Evolutionary conservation across 2,329 filamentous ascomycete species (phyloP).

Genomic region (Penicillium sp.): DNA sequence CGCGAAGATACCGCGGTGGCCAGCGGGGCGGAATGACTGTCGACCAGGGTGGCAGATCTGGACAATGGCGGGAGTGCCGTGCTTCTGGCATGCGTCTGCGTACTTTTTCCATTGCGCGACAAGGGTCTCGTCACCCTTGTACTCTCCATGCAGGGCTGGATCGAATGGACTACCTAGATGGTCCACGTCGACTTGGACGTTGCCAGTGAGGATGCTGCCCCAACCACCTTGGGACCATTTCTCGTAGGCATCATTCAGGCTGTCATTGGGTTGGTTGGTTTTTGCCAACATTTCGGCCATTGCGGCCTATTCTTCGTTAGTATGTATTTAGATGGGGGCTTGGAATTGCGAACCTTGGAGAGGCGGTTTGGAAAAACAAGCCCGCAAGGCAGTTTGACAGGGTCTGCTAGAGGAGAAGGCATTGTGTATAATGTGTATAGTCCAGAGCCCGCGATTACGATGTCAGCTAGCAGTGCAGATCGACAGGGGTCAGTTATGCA

Average conservation of each 20-base stretch:
- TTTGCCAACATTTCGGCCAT: conserved; percentile 45
- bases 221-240: conserved; percentile 48
- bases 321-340: neutral
- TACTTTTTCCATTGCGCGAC: conserved; percentile 29
- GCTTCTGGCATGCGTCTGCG: conserved; percentile 31
- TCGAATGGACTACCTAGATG: conserved; percentile 36
- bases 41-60: conserved; percentile 46
- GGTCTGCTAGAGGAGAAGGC: conserved; percentile 34
- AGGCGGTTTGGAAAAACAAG: conserved; percentile 55
- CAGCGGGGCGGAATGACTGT: conserved; percentile 42
- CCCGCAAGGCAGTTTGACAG: conserved; percentile 53
- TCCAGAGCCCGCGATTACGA: neutral
- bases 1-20: conserved; percentile 33
- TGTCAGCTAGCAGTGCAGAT: neutral
- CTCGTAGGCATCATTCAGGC: conserved; percentile 47
- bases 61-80: conserved; percentile 42
- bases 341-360: conserved; percentile 32
- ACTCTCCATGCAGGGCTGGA: conserved; percentile 26
- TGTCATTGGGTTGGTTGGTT: conserved; percentile 42
- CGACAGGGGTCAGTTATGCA: neutral
- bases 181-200: conserved; percentile 45
- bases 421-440: conserved; percentile 10
- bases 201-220: conserved; percentile 43
- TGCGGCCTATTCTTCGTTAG: conserved; percentile 38
- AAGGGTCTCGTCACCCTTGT: conserved; percentile 20